Percentiles rank a stretch among this genome's conserved stretches.
Conservation (phyloP, 73 alveolate species). For the Breviolum minutum region DNA sequence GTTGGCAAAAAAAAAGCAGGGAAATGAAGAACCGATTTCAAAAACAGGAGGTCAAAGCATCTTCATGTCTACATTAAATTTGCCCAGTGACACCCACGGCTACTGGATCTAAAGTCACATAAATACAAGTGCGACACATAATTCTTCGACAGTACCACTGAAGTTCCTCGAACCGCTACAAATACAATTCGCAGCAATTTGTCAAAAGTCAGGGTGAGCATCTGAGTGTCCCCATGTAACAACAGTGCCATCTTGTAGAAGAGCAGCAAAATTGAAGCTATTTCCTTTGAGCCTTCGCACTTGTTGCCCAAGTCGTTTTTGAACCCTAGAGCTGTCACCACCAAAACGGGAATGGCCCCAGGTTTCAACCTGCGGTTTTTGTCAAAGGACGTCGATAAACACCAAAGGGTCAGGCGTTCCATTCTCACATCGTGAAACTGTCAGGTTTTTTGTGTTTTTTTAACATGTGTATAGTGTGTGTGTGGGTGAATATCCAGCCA, state of each 20-base stretch:
- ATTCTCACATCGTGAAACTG: too few relatives aligned
- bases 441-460: too few relatives aligned
- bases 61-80: not conserved
- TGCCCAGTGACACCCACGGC: not conserved
- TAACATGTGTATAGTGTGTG: too few relatives aligned
- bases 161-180: not conserved
- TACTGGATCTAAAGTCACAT: not conserved
- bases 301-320: not conserved
- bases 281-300: constrained; percentile 17
- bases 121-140: not conserved
- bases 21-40: not conserved
- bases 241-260: constrained; percentile 5
- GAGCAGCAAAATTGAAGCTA: not conserved
- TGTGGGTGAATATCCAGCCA: too few relatives aligned
- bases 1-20: too few relatives aligned
- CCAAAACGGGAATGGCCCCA: constrained; percentile 33
- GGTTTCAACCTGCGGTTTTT: not conserved
- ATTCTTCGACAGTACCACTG: not conserved
- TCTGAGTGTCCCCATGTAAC: constrained; percentile 18
- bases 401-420: too few relatives aligned
- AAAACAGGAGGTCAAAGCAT: not conserved
- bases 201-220: not conserved
- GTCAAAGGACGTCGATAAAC: too few relatives aligned
- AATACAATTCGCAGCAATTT: not conserved
- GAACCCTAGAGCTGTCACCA: constrained; percentile 39